These are phyloP conservation scores for Syncephalastrum contaminatum DNA, from an alignment of 371 early-diverging fungal genomes.

Conservation along the genomic window DNA sequence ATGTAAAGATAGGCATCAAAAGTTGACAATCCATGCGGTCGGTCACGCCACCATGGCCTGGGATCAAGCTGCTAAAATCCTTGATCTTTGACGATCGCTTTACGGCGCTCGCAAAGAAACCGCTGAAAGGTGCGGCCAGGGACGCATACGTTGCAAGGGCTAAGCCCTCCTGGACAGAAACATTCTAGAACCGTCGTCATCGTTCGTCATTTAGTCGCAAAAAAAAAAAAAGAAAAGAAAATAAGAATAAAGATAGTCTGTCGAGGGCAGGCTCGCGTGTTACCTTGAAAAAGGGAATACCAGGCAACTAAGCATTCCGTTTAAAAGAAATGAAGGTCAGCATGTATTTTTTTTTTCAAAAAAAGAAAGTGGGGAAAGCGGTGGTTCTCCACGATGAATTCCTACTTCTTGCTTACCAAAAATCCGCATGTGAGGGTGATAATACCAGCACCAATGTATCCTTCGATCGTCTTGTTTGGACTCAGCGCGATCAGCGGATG, in stretches of 20 bases:
- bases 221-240: too few species aligned
- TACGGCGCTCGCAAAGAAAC: conserved; percentile 29
- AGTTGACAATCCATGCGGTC: conserved; percentile 38
- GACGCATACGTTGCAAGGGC: conserved; percentile 21
- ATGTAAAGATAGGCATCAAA: conserved; percentile 29
- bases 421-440: conserved; percentile 20
- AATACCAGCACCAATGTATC: conserved; percentile 25
- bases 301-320: not conserved
- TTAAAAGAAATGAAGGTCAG: not conserved
- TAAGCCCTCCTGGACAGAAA: conserved; percentile 8
- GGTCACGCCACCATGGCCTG: conserved; percentile 33
- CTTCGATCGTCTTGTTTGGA: conserved; percentile 36
- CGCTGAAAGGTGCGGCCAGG: conserved; percentile 27
- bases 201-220: not conserved
- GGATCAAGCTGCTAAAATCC: conserved; percentile 30
- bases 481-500: conserved; percentile 14
- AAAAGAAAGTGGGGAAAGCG: too few species aligned
- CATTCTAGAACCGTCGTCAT: too few species aligned
- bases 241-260: not conserved
- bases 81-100: conserved; percentile 26
- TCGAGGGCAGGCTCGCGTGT: too few species aligned
- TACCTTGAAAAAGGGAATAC: too few species aligned
- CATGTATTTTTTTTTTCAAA: not conserved
- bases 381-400: too few species aligned
- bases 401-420: conserved; percentile 6